Base-by-base conservation (phyloP, 768 basidiomycete genomes). In the Xerocomellus chrysenteron region DNA sequence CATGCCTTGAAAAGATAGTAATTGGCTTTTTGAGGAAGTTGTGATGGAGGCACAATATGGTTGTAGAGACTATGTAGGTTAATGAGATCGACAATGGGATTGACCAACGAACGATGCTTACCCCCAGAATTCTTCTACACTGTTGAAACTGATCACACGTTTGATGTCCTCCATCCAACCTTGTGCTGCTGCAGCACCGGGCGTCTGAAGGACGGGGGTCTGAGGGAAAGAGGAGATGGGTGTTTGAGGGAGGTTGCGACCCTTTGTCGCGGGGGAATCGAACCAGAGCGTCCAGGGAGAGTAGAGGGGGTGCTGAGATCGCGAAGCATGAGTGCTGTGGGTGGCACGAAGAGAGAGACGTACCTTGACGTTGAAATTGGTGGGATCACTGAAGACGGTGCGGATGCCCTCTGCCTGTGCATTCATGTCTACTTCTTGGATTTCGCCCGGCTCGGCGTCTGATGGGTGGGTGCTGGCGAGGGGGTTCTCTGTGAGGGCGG, bases 71-170 rank as follows among this genome's bases (percentile, higher is more conserved):
- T 95, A 59, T 40, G 52, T 16, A 42, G 30, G 33, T 45, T n/a
- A 48, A 47, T 69, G 51, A 70, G 53, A 54, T 28, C 13, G 35
- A 32, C 16, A 17, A n/a, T 4, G 28, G 17, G 39, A 24, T 39
- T 17, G 33, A 35, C 56, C 39, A 36, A 54, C n/a, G 42, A 19
- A 53, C 37, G 32, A 5, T 24, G 78, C 87, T 65, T 65, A 91
- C 90, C 96, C 96, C 97, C 97, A 99, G 76, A 99, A 99, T 74
- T 98, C 96, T 76, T 99, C 97, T 19, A 99, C 97, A 56, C 89
- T 92, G 68, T 96, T 91, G 69, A 99, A 97, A 58, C 83, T 87
- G 71, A 98, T 93, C 52, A 99, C 96, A 54, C 91, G 89, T 67
- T 95, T 93, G 68, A 99, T 95, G 67, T 98, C 94, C 68, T 99